phyloP scores from a whole-genome alignment of 495 filamentous ascomycete genomes.

The Cercophora sp. region DNA sequence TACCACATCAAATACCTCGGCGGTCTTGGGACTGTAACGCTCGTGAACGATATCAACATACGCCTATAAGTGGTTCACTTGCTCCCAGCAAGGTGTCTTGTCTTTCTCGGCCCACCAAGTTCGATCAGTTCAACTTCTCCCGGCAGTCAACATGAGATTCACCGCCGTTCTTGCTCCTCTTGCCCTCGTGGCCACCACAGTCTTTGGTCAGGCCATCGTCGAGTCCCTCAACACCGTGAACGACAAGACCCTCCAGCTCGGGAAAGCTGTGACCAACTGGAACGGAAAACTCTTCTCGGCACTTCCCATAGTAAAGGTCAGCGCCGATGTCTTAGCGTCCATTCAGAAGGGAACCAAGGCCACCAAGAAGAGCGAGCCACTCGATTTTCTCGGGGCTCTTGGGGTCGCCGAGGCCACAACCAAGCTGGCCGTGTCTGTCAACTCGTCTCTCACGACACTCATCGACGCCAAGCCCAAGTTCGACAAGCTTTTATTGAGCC shows the following conservation, averaged over 20 bases:
- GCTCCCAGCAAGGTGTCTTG: too few species aligned
- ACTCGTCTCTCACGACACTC: slow-evolving; percentile 24
- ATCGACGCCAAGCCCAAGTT: slow-evolving; percentile 32
- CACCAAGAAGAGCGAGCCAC: slow-evolving; percentile 20
- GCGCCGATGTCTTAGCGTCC: slow-evolving; percentile 24
- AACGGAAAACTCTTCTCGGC: slow-evolving; percentile 22
- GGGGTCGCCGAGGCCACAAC: slow-evolving; percentile 23
- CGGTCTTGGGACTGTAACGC: too few species aligned
- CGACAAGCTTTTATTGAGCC: slow-evolving; percentile 27
- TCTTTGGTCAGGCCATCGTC: slow-evolving; percentile 26
- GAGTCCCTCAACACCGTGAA: slow-evolving; percentile 26
- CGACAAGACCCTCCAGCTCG: slow-evolving; percentile 25
- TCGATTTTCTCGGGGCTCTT: slow-evolving; percentile 19
- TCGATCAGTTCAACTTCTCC: too few species aligned
- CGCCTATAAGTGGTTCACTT: too few species aligned
- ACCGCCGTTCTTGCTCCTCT: slow-evolving; percentile 20
- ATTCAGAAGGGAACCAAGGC: slow-evolving; percentile 28
- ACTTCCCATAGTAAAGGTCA: slow-evolving; percentile 26
- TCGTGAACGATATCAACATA: slow-evolving; percentile 7
- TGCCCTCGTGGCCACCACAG: slow-evolving; percentile 16
- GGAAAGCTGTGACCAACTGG: slow-evolving; percentile 25
- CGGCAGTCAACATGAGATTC: slow-evolving; percentile 19
- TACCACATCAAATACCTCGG: slow-evolving; percentile 6
- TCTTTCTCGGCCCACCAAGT: too few species aligned
- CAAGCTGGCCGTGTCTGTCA: slow-evolving; percentile 22